These are phyloP conservation scores for Pascua guehoae DNA, from an alignment of 1,284 basidiomycete genomes.

Conservation along the genomic window DNA sequence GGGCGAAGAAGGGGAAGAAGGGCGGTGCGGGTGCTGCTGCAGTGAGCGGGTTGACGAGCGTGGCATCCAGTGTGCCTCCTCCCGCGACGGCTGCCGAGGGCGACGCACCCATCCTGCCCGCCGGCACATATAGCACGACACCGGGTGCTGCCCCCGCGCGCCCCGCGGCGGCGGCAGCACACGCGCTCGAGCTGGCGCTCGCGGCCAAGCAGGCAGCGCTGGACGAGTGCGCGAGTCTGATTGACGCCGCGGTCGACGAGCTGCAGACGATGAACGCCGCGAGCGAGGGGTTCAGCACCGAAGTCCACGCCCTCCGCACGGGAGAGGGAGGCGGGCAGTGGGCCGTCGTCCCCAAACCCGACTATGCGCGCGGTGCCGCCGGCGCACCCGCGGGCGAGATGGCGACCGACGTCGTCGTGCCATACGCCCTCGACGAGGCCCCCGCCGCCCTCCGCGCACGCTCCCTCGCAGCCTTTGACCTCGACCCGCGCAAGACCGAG, in stretches of 20 bases:
- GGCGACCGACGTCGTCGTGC: slow-evolving; percentile 41
- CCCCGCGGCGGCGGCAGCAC: slow-evolving; percentile 8
- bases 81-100: slow-evolving; percentile 4
- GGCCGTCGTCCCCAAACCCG: slow-evolving; percentile 42
- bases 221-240: slow-evolving; percentile 37
- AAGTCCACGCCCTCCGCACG: slow-evolving; percentile 26
- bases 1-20: slow-evolving; percentile 5
- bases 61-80: background rate
- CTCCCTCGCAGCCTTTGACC: slow-evolving; percentile 42
- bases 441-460: slow-evolving; percentile 24
- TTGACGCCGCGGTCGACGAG: slow-evolving; percentile 43
- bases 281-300: slow-evolving; percentile 33
- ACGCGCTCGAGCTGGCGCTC: slow-evolving; percentile 34
- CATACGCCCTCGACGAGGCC: slow-evolving; percentile 48
- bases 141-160: slow-evolving; percentile 12
- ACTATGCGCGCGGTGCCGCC: slow-evolving; percentile 29
- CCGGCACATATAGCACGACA: slow-evolving; percentile 27
- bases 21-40: background rate
- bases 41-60: background rate
- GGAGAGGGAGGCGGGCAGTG: slow-evolving; percentile 33
- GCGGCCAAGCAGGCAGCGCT: slow-evolving; percentile 36
- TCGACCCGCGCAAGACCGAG: slow-evolving; percentile 37
- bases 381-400: slow-evolving; percentile 12
- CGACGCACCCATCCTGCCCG: slow-evolving; percentile 33
- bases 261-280: slow-evolving; percentile 33